Conservation (phyloP, 148 eudicot species). For the Rhododendron williamsianum region DNA sequence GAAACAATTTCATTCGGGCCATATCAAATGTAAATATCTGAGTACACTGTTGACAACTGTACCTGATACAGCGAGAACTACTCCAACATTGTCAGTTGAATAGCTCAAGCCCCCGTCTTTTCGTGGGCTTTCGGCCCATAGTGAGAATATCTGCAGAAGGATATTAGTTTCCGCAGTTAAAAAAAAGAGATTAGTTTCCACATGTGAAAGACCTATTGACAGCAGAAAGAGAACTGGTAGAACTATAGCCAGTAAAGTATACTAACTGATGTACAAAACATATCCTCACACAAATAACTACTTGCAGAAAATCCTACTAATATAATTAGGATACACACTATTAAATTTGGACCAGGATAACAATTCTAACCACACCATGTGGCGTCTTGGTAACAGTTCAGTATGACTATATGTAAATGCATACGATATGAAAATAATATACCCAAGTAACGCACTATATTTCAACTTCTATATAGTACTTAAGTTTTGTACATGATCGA, state of each 20-base stretch:
- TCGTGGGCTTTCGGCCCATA: constrained; percentile 64
- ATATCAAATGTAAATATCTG: background rate
- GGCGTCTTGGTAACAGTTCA: too few species aligned
- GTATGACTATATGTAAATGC: too few species aligned
- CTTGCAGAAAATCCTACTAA: background rate
- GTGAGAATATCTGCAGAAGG: constrained; percentile 45
- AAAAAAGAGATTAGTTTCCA: background rate
- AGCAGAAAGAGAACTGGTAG: background rate
- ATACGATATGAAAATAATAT: background rate
- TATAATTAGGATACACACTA: background rate
- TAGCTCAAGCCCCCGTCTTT: constrained; percentile 48
- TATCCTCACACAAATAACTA: background rate
- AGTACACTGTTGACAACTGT: background rate
- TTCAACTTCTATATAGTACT: background rate
- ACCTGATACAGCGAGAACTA: constrained; percentile 51
- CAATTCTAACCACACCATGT: background rate
- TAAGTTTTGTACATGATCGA: background rate
- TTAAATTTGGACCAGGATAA: background rate
- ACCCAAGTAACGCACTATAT: background rate
- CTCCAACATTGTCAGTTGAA: constrained; percentile 53
- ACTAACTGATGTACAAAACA: background rate
- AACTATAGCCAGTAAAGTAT: background rate
- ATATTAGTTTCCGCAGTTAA: background rate
- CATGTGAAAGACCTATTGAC: background rate
- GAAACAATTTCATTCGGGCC: background rate